A percentile compares a stretch with the other conserved stretches of the same genome.
These are phyloP conservation scores for Acanthochlamys bracteata DNA, from an alignment of 106 monocot species.

Conservation along the genomic window DNA sequence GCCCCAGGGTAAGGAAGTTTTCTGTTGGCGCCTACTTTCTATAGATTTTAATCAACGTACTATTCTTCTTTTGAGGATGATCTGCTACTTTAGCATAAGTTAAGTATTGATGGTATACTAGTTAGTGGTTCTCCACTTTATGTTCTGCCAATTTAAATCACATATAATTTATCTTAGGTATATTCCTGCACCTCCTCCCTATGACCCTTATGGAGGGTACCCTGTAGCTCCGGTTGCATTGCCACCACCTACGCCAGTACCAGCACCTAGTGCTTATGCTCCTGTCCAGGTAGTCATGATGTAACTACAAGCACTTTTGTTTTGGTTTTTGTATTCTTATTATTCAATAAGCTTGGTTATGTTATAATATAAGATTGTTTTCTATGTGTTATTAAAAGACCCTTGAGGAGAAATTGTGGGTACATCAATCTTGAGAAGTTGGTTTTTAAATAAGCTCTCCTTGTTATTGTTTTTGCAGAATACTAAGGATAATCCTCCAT, in stretches of 20 bases:
- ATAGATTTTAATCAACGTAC: neutral
- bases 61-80: neutral
- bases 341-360: too few species aligned
- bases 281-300: constrained; percentile 56
- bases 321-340: too few species aligned
- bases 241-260: constrained; percentile 59
- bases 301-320: too few species aligned
- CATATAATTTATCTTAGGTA: constrained; percentile 30
- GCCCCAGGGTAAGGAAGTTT: constrained; percentile 44
- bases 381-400: too few species aligned
- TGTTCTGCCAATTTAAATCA: neutral
- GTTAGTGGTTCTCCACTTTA: neutral
- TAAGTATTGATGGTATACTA: neutral
- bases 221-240: constrained; percentile 50
- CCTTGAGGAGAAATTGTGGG: too few species aligned
- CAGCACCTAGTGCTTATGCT: constrained; percentile 66
- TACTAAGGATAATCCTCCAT: constrained; percentile 90
- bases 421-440: too few species aligned
- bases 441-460: too few species aligned
- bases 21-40: neutral
- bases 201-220: constrained; percentile 85
- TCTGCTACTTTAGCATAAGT: too few species aligned
- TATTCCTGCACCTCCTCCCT: constrained; percentile 61
- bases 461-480: constrained; percentile 44
- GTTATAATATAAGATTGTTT: too few species aligned